A percentile compares a stretch with the other conserved stretches of the same genome.
Evolutionary conservation across 129 eudicot species (phyloP).

Genomic region (Arctium lappa): DNA sequence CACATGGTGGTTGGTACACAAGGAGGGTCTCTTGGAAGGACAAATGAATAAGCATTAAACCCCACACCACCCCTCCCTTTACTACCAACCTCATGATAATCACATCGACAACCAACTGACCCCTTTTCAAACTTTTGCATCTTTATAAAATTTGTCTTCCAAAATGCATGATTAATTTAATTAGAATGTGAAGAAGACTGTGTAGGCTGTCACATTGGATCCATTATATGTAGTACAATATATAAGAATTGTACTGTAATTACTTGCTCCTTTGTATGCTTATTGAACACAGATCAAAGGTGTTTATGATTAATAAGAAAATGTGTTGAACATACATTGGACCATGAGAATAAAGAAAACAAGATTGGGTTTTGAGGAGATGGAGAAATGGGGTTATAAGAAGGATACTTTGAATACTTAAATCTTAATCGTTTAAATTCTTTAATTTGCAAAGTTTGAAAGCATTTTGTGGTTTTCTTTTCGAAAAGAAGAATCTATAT

Average conservation of each 20-base stretch:
- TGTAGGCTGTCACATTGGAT: constrained; percentile 21
- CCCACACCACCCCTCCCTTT: not conserved
- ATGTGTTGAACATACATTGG: not conserved
- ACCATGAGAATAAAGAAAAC: not conserved
- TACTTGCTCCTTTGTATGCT: constrained; percentile 4
- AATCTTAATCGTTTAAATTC: not conserved
- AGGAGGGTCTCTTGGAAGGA: not conserved
- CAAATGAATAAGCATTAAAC: not conserved
- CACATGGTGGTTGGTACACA: not conserved
- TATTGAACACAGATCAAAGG: not conserved
- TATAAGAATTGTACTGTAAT: not conserved
- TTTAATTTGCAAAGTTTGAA: not conserved
- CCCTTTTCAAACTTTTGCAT: not conserved
- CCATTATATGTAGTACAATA: constrained; percentile 13
- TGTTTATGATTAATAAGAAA: constrained; percentile 4
- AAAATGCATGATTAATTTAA: constrained; percentile 17
- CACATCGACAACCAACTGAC: constrained; percentile 1
- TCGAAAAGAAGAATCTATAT: not conserved
- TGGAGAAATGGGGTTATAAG: not conserved
- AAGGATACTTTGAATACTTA: not conserved
- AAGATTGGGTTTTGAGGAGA: not conserved
- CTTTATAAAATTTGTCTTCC: constrained; percentile 4
- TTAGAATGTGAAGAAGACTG: constrained; percentile 17
- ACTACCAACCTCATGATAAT: not conserved
- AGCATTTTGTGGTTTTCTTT: not conserved